Evolutionary conservation across 2,329 filamentous ascomycete genomes (phyloP), one percentile per base, ranked within the genome.

Genomic region (Nothopassalora personata): DNA sequence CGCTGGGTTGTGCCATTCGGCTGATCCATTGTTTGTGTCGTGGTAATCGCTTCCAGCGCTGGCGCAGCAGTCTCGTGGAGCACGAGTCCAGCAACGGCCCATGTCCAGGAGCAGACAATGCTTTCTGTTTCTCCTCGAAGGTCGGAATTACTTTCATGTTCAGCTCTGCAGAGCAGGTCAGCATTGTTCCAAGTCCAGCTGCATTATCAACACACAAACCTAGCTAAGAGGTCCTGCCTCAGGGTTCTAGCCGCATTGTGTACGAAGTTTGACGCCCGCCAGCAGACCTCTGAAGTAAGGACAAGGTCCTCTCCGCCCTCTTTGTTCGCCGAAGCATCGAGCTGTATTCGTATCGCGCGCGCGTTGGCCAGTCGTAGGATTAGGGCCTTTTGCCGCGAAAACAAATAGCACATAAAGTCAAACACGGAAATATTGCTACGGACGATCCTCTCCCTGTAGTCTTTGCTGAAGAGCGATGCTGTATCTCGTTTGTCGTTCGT

Each of bases 371-470:
- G 81, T 4, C 92, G 84, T 11, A 96, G 80, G 1, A 97, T 80
- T 0, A 99, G 76, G 2, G 88, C 84, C 62, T 96, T 85, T 68
- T 99, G 93, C 27, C 94, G 84, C 3, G 91, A 86, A 73, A 97
- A 99, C 11, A 99, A 86, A 72, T 99, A 99, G 66, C 89, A 90
- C 53, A 90, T 83, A 72, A 99, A 97, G 73, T 99, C 94, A 70
- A 97, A 97, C 2, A 96, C 81, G 0, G 94, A 99, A 36, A 99
- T 95, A 65, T 96, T 90, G 76, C 95, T 99, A 13, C 90, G 88
- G 43, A 99, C 79, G 52, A 99, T 99, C 68, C 96, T 85, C 58
- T 95, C 91, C 54, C 93, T 85, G 71, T 97, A 99, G 1, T 89
- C 83, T 72, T 96, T 96, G 67, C 78, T 81, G 63, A 70, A 65